These are phyloP conservation scores for Saccharomycopsis hybrid DNA, from an alignment of 1,139 yeast genomes.

Conservation along the genomic window DNA sequence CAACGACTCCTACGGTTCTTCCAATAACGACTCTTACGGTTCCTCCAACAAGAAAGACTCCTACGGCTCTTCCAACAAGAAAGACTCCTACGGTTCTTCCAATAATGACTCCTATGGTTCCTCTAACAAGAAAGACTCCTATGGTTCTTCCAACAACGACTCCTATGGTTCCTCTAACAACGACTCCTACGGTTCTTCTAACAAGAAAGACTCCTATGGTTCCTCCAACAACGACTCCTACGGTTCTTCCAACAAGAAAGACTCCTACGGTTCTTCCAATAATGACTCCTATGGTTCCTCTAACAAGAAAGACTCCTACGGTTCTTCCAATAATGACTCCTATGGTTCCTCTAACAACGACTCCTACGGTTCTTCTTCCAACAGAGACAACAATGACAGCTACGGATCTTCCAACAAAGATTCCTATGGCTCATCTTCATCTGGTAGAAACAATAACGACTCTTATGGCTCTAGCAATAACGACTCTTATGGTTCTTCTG, in stretches of 20 bases:
- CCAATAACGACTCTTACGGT: constrained; percentile 19
- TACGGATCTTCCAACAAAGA: constrained; percentile 19
- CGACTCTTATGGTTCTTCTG: constrained; percentile 12
- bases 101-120: constrained; percentile 21
- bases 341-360: constrained; percentile 19
- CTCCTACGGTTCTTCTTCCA: constrained; percentile 20
- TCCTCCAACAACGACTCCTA: constrained; percentile 10
- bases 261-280: constrained; percentile 14
- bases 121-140: constrained; percentile 16
- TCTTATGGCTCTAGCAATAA: constrained; percentile 17
- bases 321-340: constrained; percentile 18
- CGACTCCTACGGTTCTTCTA: constrained; percentile 19
- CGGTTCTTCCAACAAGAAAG: constrained; percentile 16
- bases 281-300: constrained; percentile 15
- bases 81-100: constrained; percentile 16
- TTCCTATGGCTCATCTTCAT: constrained; percentile 16
- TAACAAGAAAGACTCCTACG: constrained; percentile 16
- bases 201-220: constrained; percentile 18
- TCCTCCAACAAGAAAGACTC: constrained; percentile 15
- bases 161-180: constrained; percentile 13
- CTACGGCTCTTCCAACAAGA: constrained; percentile 11
- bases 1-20: constrained; percentile 19
- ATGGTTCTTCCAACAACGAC: constrained; percentile 16
- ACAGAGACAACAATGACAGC: constrained; percentile 10
- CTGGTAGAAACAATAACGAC: constrained; percentile 9